Evolutionary conservation across 208 protist species (phyloP).

Genomic region (Trypanosoma lewisi): DNA sequence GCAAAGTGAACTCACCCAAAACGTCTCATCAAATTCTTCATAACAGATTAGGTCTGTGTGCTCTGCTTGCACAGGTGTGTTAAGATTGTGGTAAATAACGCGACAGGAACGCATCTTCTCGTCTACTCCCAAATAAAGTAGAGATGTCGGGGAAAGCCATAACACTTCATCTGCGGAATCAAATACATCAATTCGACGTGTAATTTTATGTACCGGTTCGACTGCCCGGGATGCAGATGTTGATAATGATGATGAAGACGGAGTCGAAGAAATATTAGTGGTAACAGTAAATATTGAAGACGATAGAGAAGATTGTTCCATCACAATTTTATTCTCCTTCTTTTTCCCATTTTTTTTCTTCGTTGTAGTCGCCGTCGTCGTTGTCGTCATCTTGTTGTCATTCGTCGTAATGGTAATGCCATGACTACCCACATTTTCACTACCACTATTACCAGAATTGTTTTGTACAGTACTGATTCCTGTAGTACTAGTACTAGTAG

Average conservation of each 20-base stretch:
- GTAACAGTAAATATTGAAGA: neutral
- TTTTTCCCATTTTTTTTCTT: no score
- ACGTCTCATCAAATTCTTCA: conserved; percentile 58
- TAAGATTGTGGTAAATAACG: conserved; percentile 63
- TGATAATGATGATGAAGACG: neutral
- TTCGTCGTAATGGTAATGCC: neutral
- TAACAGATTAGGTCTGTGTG: conserved; percentile 45
- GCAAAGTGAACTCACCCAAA: conserved; percentile 46
- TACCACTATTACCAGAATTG: neutral
- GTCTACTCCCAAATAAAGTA: conserved; percentile 67
- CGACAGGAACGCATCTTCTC: conserved; percentile 47
- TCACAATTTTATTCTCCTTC: neutral
- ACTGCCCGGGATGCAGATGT: no score
- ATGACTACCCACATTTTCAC: neutral
- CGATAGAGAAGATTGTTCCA: neutral
- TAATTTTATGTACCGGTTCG: conserved; percentile 33
- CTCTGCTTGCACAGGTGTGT: conserved; percentile 1
- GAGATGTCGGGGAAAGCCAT: conserved; percentile 36
- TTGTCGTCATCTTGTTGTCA: no score
- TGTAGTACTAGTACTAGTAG: neutral
- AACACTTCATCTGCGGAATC: conserved; percentile 52
- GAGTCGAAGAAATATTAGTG: neutral
- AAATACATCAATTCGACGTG: conserved; percentile 52
- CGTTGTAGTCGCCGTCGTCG: no score
- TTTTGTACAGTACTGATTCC: conserved; percentile 2